Evolutionary conservation across 306 rosid species (phyloP).

Genomic region (Senna siamea): DNA sequence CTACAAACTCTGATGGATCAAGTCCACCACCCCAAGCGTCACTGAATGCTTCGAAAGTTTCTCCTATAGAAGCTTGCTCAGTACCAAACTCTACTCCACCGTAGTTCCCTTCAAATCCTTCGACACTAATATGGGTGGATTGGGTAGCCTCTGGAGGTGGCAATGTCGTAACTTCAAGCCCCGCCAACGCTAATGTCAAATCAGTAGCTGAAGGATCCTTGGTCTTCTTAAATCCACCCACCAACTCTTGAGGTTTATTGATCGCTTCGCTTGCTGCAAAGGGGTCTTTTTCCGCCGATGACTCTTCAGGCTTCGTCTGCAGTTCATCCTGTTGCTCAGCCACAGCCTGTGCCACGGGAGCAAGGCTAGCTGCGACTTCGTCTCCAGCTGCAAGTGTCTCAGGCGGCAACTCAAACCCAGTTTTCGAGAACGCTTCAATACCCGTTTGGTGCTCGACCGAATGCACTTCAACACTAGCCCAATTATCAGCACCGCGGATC

Average conservation of each 20-base stretch:
- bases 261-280: constrained; percentile 93
- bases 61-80: constrained; percentile 76
- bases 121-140: constrained; percentile 86
- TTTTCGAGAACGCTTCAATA: constrained; percentile 61
- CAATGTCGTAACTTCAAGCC: constrained; percentile 85
- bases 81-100: constrained; percentile 89
- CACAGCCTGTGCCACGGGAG: constrained; percentile 51
- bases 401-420: constrained; percentile 68
- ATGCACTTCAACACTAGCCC: constrained; percentile 59
- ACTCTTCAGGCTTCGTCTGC: constrained; percentile 61
- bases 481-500: constrained; percentile 86
- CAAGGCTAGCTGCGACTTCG: constrained; percentile 63
- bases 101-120: constrained; percentile 95
- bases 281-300: constrained; percentile 69
- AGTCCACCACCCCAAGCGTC: constrained; percentile 99
- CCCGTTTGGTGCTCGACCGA: constrained; percentile 68
- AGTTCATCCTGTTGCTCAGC: constrained; percentile 58
- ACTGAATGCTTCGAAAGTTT: constrained; percentile 85
- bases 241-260: constrained; percentile 76
- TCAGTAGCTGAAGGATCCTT: constrained; percentile 81
- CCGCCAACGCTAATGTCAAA: constrained; percentile 75
- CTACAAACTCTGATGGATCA: constrained; percentile 89
- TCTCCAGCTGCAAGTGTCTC: constrained; percentile 87
- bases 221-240: constrained; percentile 84
- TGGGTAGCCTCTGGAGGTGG: constrained; percentile 94